A percentile compares a stretch with the other conserved stretches of the same genome.
These are phyloP conservation scores for Yarrowia bubula DNA, from an alignment of 805 yeast genomes.

Conservation along the genomic window DNA sequence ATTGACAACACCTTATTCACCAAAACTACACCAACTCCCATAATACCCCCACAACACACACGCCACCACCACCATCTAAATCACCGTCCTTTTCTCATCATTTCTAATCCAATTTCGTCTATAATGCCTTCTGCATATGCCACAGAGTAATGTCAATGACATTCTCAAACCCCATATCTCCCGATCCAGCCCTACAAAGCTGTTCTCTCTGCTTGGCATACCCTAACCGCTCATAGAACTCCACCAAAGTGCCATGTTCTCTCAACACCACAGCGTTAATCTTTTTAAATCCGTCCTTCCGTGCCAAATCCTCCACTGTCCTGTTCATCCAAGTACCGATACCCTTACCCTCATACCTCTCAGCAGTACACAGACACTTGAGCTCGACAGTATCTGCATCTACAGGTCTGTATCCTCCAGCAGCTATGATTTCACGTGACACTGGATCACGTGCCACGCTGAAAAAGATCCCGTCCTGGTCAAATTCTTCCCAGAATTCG, in stretches of 20 bases:
- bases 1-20: too few species aligned
- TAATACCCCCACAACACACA: too few species aligned
- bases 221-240: neutral
- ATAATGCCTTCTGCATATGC: neutral
- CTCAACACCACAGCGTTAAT: neutral
- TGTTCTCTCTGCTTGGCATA: neutral
- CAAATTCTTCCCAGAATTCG: neutral
- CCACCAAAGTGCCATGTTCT: neutral
- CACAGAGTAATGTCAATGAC: neutral
- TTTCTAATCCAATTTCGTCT: too few species aligned
- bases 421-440: neutral
- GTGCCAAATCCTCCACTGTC: neutral
- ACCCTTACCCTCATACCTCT: neutral
- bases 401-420: neutral
- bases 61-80: too few species aligned
- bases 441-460: neutral
- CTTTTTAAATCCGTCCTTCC: neutral
- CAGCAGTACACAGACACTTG: neutral
- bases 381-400: neutral
- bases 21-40: too few species aligned
- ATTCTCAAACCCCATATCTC: slow-evolving; percentile 1
- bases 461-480: neutral
- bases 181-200: neutral
- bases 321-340: neutral
- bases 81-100: too few species aligned